These are phyloP conservation scores for Xerocomus potaroensis DNA, from an alignment of 768 basidiomycete genomes.

Conservation along the genomic window DNA sequence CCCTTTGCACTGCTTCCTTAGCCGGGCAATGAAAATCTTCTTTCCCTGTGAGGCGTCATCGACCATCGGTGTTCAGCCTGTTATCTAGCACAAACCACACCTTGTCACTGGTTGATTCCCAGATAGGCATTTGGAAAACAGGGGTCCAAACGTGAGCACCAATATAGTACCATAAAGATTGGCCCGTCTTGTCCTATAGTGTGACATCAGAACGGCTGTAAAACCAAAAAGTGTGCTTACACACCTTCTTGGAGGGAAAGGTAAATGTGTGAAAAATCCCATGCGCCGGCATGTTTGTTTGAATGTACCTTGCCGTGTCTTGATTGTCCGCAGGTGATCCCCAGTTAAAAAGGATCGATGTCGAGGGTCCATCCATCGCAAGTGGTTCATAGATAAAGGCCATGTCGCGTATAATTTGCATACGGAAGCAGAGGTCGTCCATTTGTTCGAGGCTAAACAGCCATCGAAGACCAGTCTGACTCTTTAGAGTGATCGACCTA, in stretches of 20 bases:
- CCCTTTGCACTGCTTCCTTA: slow-evolving; percentile 34
- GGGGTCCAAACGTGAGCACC: slow-evolving; percentile 46
- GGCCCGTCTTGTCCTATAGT: slow-evolving; percentile 29
- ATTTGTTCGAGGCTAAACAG: slow-evolving; percentile 32
- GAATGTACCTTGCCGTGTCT: slow-evolving; percentile 33
- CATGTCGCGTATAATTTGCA: slow-evolving; percentile 36
- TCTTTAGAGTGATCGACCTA: slow-evolving; percentile 1
- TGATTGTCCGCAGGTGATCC: slow-evolving; percentile 34
- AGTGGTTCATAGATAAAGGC: slow-evolving; percentile 57
- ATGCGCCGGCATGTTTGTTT: slow-evolving; percentile 12
- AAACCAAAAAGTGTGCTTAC: background rate
- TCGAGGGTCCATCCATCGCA: slow-evolving; percentile 43
- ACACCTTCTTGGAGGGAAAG: slow-evolving; percentile 43
- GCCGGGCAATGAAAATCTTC: slow-evolving; percentile 33
- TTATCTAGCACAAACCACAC: slow-evolving; percentile 23
- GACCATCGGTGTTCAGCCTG: background rate
- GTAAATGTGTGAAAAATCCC: slow-evolving; percentile 48
- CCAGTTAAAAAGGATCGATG: slow-evolving; percentile 54
- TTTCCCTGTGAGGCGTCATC: slow-evolving; percentile 22
- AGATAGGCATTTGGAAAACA: slow-evolving; percentile 30
- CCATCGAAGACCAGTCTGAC: background rate
- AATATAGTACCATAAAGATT: slow-evolving; percentile 43
- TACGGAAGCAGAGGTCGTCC: slow-evolving; percentile 39
- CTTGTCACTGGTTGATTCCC: slow-evolving; percentile 36
- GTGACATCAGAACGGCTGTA: slow-evolving; percentile 4